Evolutionary conservation across 257 asterid species (phyloP), one percentile per base, ranked within the genome.

Genomic region (Handroanthus guayacan): DNA sequence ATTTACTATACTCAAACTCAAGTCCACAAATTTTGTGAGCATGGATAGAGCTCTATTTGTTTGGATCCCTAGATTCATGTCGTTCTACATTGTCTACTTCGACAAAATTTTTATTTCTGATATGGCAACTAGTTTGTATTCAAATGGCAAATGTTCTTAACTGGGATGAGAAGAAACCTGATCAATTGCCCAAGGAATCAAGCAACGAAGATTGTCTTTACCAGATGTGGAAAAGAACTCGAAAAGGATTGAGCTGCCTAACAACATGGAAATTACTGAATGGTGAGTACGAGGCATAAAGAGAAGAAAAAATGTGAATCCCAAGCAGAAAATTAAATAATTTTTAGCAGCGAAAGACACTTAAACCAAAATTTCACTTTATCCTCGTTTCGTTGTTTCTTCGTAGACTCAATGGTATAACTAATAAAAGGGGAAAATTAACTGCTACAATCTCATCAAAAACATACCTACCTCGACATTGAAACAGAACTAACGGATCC

Each of bases 191-290:
- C 99, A 95, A 43, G 99, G 98, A 86, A 95, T 91, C 90, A 95
- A 81, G 85, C 99, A 92, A 31, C 94, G 96, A 25, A 82, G 88
- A 75, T 69, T 88, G 45, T 95, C 97, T 80, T 86, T 88, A 60
- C 86, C 93, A 92, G 86, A 85, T 92, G 99, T 8, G 99, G 97
- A 79, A 95, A 95, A 62, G 99, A 90, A 82, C 95, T 92, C 34
- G 98, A 96, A 82, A 95, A 95, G 34, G 97, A 92, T 60, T 97
- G 99, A 82, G 90, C 97, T 69, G 98, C 99, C 98, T 95, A 86
- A 54, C 74, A 74, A 68, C 13, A 62, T 18, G 25, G 38, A 74
- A 63, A 57, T 54, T 75, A 76, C 52, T 67, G 14, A 52, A 39
- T 13, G 17, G 69, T 77, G 56, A 72, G 72, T 56, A 62, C 60